Evolutionary conservation across 164 flowering plant genomes (phyloP).

Genomic region (Litsea cubeba): DNA sequence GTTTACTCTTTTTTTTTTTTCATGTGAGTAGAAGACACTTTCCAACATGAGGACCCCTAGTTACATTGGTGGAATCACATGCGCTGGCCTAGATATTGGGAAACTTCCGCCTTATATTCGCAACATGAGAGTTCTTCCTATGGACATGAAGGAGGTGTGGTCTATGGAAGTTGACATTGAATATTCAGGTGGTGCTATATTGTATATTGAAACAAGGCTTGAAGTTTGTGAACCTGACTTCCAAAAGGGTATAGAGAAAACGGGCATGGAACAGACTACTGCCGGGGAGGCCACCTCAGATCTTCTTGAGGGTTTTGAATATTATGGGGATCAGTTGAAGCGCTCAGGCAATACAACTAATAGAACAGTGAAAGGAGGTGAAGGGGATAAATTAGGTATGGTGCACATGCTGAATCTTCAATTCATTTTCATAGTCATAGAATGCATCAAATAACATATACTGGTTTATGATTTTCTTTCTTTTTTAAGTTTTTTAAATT

Average conservation of each 20-base stretch:
- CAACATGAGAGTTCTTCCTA: conserved; percentile 74
- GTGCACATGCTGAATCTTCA: background rate
- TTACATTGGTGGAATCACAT: conserved; percentile 74
- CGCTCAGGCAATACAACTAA: conserved; percentile 33
- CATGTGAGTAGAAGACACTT: conserved; percentile 54
- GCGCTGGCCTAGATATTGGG: conserved; percentile 60
- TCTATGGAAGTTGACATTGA: conserved; percentile 82
- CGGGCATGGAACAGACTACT: conserved; percentile 37
- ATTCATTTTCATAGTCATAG: background rate
- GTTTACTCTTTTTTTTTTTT: background rate
- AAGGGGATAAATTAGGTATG: conserved; percentile 47
- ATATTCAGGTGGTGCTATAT: conserved; percentile 66
- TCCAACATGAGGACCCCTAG: conserved; percentile 78
- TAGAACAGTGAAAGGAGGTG: conserved; percentile 28
- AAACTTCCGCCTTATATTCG: conserved; percentile 76
- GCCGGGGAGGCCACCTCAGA: conserved; percentile 51
- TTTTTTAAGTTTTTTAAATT: background rate
- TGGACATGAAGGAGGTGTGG: conserved; percentile 79
- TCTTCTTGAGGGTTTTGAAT: conserved; percentile 72
- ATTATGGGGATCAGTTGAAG: conserved; percentile 52
- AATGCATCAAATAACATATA: background rate
- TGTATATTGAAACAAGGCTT: conserved; percentile 77
- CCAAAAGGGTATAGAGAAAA: conserved; percentile 37
- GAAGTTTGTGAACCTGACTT: conserved; percentile 68
- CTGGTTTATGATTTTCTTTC: background rate